Conservation (phyloP, 2,329 filamentous ascomycete species). For the Lasiodiplodia sp. region DNA sequence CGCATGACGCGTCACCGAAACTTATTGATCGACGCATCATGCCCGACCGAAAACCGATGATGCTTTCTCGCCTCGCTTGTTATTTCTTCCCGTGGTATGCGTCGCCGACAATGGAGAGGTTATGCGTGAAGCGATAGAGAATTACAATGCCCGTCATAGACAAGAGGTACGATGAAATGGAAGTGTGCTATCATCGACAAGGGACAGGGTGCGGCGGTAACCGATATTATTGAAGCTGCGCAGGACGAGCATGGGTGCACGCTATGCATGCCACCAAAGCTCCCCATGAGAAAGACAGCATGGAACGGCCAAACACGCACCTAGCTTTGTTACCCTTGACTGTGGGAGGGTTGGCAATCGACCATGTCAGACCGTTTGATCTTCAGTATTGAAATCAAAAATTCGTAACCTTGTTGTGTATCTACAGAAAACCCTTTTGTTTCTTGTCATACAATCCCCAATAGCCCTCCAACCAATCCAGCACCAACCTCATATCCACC, state of each 20-base stretch:
- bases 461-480: not conserved
- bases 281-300: not conserved
- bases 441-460: not conserved
- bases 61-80: no score
- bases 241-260: not conserved
- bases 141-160: no score
- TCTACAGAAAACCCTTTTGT: not conserved
- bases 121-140: no score
- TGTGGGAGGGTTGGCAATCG: not conserved
- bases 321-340: not conserved
- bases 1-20: no score
- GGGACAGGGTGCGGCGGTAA: no score
- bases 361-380: not conserved
- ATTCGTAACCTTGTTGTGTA: not conserved
- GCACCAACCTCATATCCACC: slow-evolving; percentile 1
- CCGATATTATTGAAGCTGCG: no score
- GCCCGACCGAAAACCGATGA: no score
- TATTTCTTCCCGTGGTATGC: no score
- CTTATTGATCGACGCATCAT: no score
- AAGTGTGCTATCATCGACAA: no score
- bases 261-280: not conserved
- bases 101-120: no score
- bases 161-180: no score
- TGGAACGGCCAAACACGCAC: not conserved
- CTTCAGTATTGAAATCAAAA: not conserved